Base-by-base conservation (phyloP, 1,284 basidiomycete genomes). In the Schizophyllum amplum region DNA sequence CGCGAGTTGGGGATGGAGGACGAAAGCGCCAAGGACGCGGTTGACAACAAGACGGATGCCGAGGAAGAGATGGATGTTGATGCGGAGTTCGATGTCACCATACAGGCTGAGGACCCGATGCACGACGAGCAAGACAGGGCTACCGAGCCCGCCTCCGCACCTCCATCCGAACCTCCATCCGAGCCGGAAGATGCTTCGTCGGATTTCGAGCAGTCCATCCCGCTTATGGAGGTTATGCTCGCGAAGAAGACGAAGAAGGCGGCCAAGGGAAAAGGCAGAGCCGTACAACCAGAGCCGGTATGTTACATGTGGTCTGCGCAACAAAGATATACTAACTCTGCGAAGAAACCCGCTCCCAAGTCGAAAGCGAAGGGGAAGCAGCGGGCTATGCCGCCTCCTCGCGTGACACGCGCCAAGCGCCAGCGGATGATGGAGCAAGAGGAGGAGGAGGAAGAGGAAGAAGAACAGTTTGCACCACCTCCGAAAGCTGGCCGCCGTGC, bases 341-440 rank as follows among this genome's bases (percentile, higher is more conserved):
- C 62, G 27, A 62, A 63, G n/a, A 70, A 74, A 25, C 51, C 66
- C 33, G 62, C 69, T 4, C 63, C 71, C 52, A 69, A 69, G 4
- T 58, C 68, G 49, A 66, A 68, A 17, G 63, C 67, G 25, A 68
- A 70, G 42, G 65, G 33, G 13, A 42, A 42, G 33, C 33, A 42
- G 15, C 23, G 20, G 20, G 54, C 48, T 23, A 25, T 53, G 15
- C 15, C 46, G n/a, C 7, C 21, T 21, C 50, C 17, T 24, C 15
- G 33, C 50, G 11, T 50, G 55, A 50, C 51, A 24, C 26, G 47
- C 15, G 15, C 47, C 46, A n/a, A 42, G 33, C 33, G 33, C 3
- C 33, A 42, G 33, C 33, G 33, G 2, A 3, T 42, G 33, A 42
- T 52, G 47, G 59, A 51, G 55, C 26, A 63, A 21, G 55, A 62